phyloP scores from a whole-genome alignment of 805 yeast species.

The Suhomyces emberorum region DNA sequence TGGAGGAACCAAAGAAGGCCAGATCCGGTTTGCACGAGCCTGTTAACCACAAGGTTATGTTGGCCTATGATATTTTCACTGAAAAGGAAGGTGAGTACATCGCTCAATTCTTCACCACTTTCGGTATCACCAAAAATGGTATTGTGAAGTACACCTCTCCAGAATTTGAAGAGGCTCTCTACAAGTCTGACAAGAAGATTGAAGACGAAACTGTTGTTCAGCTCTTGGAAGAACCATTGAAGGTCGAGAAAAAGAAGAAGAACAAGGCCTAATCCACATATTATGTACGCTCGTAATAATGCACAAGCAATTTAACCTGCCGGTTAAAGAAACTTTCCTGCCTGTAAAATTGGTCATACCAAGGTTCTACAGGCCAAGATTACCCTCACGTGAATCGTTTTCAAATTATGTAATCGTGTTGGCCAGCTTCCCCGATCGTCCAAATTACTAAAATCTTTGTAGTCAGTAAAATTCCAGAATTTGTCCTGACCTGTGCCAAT shows the following conservation, averaged over 20 bases:
- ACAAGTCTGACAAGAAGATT: slow-evolving; percentile 56
- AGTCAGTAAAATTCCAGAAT: too few relatives aligned
- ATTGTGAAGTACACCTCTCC: slow-evolving; percentile 61
- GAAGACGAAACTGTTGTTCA: slow-evolving; percentile 47
- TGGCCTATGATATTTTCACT: slow-evolving; percentile 64
- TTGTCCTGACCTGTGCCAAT: too few relatives aligned
- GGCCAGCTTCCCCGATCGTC: too few relatives aligned
- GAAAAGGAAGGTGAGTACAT: slow-evolving; percentile 65
- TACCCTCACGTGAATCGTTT: too few relatives aligned
- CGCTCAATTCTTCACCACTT: slow-evolving; percentile 72
- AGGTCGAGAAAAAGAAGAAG: slow-evolving; percentile 43
- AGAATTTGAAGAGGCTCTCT: slow-evolving; percentile 43
- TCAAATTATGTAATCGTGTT: too few relatives aligned
- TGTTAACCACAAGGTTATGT: slow-evolving; percentile 60
- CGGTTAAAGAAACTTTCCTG: too few relatives aligned
- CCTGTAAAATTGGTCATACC: too few relatives aligned
- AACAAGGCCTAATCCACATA: too few relatives aligned
- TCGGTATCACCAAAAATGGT: slow-evolving; percentile 73
- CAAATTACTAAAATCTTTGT: too few relatives aligned
- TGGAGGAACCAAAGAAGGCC: slow-evolving; percentile 67
- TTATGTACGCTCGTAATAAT: too few relatives aligned
- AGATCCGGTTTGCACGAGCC: slow-evolving; percentile 75
- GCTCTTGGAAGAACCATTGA: slow-evolving; percentile 50
- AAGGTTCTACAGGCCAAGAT: too few relatives aligned
- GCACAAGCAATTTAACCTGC: too few relatives aligned